Base-by-base conservation (phyloP, 75 land plant genomes). In the Selaginella moellendorffii region DNA sequence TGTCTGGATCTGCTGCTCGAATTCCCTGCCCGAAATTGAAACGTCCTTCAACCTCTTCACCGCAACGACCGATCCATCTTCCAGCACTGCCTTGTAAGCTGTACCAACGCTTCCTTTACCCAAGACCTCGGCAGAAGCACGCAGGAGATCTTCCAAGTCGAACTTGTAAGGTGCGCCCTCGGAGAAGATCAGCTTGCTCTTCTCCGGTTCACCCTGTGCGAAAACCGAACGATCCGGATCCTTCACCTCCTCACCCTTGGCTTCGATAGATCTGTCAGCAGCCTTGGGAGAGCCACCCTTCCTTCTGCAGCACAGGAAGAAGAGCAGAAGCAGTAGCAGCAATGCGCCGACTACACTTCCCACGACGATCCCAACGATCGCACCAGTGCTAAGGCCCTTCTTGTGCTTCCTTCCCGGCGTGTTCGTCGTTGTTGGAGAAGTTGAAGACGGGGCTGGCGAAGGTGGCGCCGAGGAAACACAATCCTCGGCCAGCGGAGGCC, bases 91-190 rank as follows among this genome's bases (percentile, higher is more conserved):
- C 66, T 88, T 91, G 76, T 91, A 91, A 52, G 86, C 74, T 0
- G 96, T 88, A 20, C 97, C 97, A 25, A 83, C 76, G 63, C 84
- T 91, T 10, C 97, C 97, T 53, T 85, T 85, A 73, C 97, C 97
- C 67, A 91, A 59, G 0, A 91, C 95, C 74, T 91, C 97, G 2
- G 97, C 97, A 17, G 97, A 88, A 18, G 97, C 97, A 29, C 96
- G 74, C 42, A 91, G 62, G 64, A 91, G 68, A 53, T 91, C 97
- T 64, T 91, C 97, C 51, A 91, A 67, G 69, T 82, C 89, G 63
- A 91, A 91, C 22, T 76, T 80, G 30, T 84, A 80, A 0, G 31
- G 77, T 31, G 74, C 76, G 1, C 74, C 85, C 0, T 73, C 79
- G 58, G 85, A 76, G 68, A 88, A 91, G 53, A 88, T 80, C 36